Evolutionary conservation across 805 yeast species (phyloP), one percentile per base, ranked within the genome.

Genomic region (Wickerhamiella qilinensis): DNA sequence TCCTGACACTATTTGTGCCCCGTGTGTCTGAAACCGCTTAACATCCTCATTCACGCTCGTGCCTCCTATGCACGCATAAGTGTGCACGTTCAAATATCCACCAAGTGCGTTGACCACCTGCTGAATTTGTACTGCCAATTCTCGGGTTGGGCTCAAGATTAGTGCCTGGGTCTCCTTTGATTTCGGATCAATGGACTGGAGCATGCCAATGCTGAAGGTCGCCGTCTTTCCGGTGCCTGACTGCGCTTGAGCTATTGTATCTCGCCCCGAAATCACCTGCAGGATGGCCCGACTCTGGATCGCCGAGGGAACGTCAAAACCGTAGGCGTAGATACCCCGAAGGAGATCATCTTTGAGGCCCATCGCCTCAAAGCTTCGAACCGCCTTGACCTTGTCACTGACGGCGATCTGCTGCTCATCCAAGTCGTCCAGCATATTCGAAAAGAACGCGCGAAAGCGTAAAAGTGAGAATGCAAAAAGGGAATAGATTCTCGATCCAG

Each of bases 181-280:
- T 46, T 68, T 71, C 41, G 77, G 66, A 51, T 88, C 94, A 39
- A 91, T 71, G 46, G 73, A 81, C 63, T 91, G 93, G 47, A 91
- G 66, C 69, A 85, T 81, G 20, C 94, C 88, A 49, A 91, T 88
- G 46, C 96, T 72, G 69, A 91, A 91, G 35, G 98, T 91, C 47
- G 97, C 98, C 21, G 98, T 91, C 67, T 91, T 91, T 64, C 98
- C 98, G 36, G 98, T 91, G 64, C 98, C 98, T 28, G 95, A 84
- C 65, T 91, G 98, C 43, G 98, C 97, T 67, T 91, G 98, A 44
- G 98, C 98, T 46, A 91, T 68, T 0, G 71, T 66, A 53, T 79
- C 88, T 51, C 76, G 61, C 33, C 86, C 86, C 41, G 73, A 70
- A 43, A 80, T 75, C 48, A 80, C 78, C 53, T 79, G 88, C 56